Conservation (phyloP, 140 eudicot genomes). For the Stevia rebaudiana region DNA sequence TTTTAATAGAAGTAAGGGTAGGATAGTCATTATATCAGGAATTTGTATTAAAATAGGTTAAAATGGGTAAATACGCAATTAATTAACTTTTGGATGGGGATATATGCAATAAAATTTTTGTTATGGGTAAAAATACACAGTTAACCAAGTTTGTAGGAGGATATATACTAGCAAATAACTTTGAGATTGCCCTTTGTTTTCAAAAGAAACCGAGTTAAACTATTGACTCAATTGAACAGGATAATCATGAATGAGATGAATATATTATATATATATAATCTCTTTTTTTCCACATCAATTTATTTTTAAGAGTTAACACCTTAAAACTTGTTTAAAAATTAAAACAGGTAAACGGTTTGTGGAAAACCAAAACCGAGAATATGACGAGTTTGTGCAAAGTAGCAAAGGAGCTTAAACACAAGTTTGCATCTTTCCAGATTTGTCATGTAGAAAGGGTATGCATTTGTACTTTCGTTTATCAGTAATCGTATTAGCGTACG, state of each 20-base stretch:
- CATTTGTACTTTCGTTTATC: not conserved
- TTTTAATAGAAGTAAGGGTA: no score
- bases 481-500: not conserved
- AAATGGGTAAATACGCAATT: no score
- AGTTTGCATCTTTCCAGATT: slow-evolving; percentile 62
- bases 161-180: no score
- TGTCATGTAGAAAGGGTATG: slow-evolving; percentile 80
- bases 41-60: no score
- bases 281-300: not conserved
- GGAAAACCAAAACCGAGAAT: slow-evolving; percentile 77
- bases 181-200: no score
- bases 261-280: not conserved
- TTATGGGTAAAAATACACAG: no score
- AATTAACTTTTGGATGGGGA: no score
- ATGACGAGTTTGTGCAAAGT: slow-evolving; percentile 83
- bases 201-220: no score
- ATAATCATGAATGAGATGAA: not conserved
- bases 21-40: no score
- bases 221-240: not conserved
- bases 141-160: no score
- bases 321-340: not conserved
- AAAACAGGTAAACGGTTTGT: slow-evolving; percentile 83
- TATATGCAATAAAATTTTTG: no score
- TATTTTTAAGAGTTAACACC: not conserved
- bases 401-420: slow-evolving; percentile 70